Evolutionary conservation across 1,284 basidiomycete genomes (phyloP), one percentile per base, ranked within the genome.

Genomic region (Ganoderma leucocontextum): DNA sequence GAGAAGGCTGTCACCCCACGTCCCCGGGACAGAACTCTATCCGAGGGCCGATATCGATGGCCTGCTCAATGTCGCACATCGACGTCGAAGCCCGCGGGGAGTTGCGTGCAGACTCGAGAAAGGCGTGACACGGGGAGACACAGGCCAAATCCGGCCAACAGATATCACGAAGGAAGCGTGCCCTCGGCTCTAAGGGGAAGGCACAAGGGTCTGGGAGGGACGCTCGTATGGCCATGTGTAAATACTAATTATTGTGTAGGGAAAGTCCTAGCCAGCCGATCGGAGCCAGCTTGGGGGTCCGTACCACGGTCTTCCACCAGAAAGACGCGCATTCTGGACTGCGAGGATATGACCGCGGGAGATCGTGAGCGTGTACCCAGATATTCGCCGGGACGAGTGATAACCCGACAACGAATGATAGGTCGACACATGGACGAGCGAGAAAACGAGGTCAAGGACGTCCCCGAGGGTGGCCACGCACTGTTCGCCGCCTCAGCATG

Each of bases 221-320:
- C 60, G 62, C 49, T 49, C 66, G 41, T 65, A 59, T 65, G 58
- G 41, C 62, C 57, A 67, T 63, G 71, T 57, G 68, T 72, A 68
- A 72, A 70, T 70, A 68, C 71, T 67, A 68, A 62, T 58, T 49
- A 69, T 65, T 59, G 47, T 63, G 61, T 67, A 52, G 66, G 67
- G 71, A 59, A 72, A 67, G 36, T 70, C 58, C 13, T 65, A 22
- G 29, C 71, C 71, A 63, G 65, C 17, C 60, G 68, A 70, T 65
- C 69, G 71, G 71, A 72, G 67, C 58, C 68, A 65, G 53, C 41
- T 66, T 62, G 55, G 29, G 38, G 58, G 65, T 44, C 67, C 63
- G 53, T 53, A 35, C 58, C 41, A 49, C 58, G 57, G 60, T 19
- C n/a, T 72, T 67, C 68, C 66, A 67, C 42, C 66, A 68, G 63